These are phyloP conservation scores for Oryza glaberrima DNA, from an alignment of 176 grass and related monocot species.

Conservation along the genomic window DNA sequence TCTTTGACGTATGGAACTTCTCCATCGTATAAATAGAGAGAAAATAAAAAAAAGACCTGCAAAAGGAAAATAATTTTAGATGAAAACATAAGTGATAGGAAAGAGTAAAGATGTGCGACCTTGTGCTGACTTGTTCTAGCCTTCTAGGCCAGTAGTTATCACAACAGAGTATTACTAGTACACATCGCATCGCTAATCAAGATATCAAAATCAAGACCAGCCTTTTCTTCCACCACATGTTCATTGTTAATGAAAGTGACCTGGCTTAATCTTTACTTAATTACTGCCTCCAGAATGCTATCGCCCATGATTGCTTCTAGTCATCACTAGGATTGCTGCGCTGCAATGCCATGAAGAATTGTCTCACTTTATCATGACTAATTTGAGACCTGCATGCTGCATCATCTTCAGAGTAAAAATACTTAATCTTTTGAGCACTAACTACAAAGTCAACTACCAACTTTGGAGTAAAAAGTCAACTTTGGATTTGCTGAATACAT, in stretches of 20 bases:
- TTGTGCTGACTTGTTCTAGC: conserved; percentile 6
- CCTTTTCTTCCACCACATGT: conserved; percentile 4
- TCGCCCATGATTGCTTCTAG: background rate
- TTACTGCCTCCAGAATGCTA: background rate
- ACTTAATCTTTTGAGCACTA: background rate
- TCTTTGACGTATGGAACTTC: conserved; percentile 7
- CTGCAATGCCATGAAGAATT: background rate
- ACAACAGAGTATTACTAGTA: background rate
- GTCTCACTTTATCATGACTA: background rate
- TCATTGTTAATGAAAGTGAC: background rate
- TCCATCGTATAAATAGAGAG: background rate
- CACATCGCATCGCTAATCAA: background rate
- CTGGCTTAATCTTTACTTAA: background rate
- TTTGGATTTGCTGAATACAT: background rate
- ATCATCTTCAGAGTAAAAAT: background rate
- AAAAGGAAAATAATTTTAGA: background rate
- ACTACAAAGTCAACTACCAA: background rate
- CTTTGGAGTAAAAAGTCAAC: conserved; percentile 5
- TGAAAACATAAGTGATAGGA: background rate
- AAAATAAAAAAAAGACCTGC: background rate
- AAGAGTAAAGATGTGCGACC: background rate
- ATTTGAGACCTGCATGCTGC: conserved; percentile 7
- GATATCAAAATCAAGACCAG: background rate
- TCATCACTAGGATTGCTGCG: conserved; percentile 23
- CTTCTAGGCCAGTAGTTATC: background rate